phyloP scores from a whole-genome alignment of 768 basidiomycete species.

The Kondoa malvinella region DNA sequence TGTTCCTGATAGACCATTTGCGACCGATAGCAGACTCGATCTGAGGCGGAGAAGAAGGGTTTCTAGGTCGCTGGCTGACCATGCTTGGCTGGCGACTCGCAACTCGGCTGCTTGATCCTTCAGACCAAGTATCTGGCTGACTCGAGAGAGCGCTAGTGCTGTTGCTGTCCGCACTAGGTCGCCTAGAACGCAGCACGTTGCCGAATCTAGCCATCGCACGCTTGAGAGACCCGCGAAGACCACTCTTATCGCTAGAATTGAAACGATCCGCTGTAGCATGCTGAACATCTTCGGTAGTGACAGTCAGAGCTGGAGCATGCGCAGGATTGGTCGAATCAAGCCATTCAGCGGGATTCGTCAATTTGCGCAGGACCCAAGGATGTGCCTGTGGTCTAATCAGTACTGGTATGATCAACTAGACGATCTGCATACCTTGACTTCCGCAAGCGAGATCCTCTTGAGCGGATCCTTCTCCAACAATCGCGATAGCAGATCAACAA shows the following conservation, averaged over 20 bases:
- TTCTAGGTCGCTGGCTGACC: constrained; percentile 1
- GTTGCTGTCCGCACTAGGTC: constrained; percentile 23
- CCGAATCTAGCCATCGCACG: constrained; percentile 24
- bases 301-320: constrained; percentile 39
- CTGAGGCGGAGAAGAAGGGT: background rate
- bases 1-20: constrained; percentile 1
- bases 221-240: constrained; percentile 25
- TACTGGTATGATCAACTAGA: background rate
- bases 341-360: constrained; percentile 50
- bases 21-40: constrained; percentile 3
- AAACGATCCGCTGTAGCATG: constrained; percentile 36
- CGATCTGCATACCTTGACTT: constrained; percentile 52
- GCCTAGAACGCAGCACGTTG: constrained; percentile 8
- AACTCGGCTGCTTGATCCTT: constrained; percentile 7
- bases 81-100: constrained; percentile 22
- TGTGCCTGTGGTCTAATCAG: constrained; percentile 29
- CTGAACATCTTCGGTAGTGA: constrained; percentile 60
- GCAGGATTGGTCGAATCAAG: constrained; percentile 45
- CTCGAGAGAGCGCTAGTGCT: constrained; percentile 18
- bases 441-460: constrained; percentile 45
- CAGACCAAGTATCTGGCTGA: constrained; percentile 14
- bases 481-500: constrained; percentile 41
- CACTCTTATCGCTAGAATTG: constrained; percentile 8
- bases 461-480: constrained; percentile 21
- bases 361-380: constrained; percentile 33